Evolutionary conservation across 352 stramenopile genomes (phyloP).

Genomic region (Nothophytophthora sp.): DNA sequence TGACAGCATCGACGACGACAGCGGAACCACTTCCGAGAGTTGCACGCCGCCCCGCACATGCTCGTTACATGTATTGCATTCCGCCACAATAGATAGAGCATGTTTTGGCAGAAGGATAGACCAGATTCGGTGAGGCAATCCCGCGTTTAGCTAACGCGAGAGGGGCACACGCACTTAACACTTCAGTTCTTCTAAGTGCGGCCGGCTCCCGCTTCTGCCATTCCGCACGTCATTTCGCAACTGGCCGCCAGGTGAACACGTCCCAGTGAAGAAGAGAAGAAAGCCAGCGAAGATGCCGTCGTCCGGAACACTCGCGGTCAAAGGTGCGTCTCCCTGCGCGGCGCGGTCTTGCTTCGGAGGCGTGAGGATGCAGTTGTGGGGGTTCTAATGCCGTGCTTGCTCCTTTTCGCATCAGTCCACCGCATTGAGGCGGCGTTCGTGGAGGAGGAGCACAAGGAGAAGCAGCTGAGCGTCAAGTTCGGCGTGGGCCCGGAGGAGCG

Average conservation of each 20-base stretch:
- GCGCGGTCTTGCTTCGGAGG: conserved; percentile 28
- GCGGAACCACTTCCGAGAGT: too few relatives aligned
- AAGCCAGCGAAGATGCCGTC: conserved; percentile 43
- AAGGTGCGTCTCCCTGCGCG: conserved; percentile 33
- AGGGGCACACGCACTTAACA: too few relatives aligned
- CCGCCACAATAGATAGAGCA: too few relatives aligned
- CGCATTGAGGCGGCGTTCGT: conserved; percentile 23
- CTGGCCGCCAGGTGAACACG: conserved; percentile 31
- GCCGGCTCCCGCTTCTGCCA: too few relatives aligned
- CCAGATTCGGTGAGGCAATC: too few relatives aligned
- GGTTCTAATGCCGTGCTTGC: not conserved
- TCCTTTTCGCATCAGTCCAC: conserved; percentile 28
- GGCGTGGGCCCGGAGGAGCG: conserved; percentile 22
- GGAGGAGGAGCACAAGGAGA: conserved; percentile 1
- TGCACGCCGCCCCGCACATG: too few relatives aligned
- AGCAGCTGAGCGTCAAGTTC: conserved; percentile 17
- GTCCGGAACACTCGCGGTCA: conserved; percentile 46
- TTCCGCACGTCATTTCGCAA: conserved; percentile 58
- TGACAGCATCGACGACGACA: too few relatives aligned
- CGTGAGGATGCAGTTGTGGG: conserved; percentile 8
- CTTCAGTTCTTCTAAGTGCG: too few relatives aligned
- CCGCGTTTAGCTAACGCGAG: too few relatives aligned
- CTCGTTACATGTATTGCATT: too few relatives aligned
- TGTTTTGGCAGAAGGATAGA: too few relatives aligned
- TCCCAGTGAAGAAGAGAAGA: conserved; percentile 19